Evolutionary conservation across 257 asterid species (phyloP).

Genomic region (Solanum pinnatisectum): DNA sequence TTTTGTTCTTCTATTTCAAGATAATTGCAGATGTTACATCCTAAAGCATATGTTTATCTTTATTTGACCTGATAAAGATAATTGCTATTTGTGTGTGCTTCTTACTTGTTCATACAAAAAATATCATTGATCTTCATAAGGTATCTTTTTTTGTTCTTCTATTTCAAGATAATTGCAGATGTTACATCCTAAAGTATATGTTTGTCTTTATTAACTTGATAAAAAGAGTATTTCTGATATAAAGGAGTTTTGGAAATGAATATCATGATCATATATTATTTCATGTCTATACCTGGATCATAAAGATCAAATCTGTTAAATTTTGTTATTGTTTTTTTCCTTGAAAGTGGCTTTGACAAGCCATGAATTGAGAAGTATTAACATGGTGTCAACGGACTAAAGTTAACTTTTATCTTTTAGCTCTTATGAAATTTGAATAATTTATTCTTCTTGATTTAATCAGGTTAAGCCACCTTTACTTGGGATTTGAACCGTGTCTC

Average conservation of each 20-base stretch:
- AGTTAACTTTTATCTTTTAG: not conserved
- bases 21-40: not conserved
- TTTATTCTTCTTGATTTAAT: not conserved
- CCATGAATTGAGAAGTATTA: not conserved
- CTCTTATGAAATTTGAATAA: not conserved
- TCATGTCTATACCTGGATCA: not conserved
- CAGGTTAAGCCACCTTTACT: conserved; percentile 1
- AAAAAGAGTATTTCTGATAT: not conserved
- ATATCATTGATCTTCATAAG: not conserved
- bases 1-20: not conserved
- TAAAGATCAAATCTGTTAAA: not conserved
- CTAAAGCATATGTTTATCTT: not conserved
- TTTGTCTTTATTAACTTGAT: not conserved
- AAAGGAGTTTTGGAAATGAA: not conserved
- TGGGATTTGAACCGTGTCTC: not conserved
- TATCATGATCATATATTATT: not conserved
- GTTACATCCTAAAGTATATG: not conserved
- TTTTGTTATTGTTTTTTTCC: not conserved
- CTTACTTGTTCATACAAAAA: not conserved
- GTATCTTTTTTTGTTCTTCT: not conserved
- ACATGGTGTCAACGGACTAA: not conserved
- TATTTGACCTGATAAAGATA: not conserved
- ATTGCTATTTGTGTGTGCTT: not conserved
- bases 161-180: not conserved
- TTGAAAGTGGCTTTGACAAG: not conserved